These are phyloP conservation scores for Arbutus unedo DNA, from an alignment of 148 eudicot genomes.

Conservation along the genomic window DNA sequence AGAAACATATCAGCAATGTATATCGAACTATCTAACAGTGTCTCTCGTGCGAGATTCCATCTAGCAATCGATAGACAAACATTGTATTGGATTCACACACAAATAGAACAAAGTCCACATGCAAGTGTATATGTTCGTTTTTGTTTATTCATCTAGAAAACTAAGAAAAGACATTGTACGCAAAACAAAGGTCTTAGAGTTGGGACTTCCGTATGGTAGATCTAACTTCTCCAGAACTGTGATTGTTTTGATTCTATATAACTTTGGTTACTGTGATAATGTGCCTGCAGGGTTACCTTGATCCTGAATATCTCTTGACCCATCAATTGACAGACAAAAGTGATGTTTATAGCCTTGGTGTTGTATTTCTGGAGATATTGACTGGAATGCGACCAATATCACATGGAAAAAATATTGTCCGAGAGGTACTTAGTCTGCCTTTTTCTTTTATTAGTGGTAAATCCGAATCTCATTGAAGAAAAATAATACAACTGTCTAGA, in stretches of 20 bases:
- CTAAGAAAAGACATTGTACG: not conserved
- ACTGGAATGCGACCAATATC: slow-evolving; percentile 74
- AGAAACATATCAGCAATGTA: not conserved
- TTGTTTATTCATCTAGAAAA: not conserved
- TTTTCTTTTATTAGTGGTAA: not conserved
- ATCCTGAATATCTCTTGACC: slow-evolving; percentile 83
- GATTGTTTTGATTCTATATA: not conserved
- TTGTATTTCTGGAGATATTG: slow-evolving; percentile 77
- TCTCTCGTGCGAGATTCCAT: not conserved
- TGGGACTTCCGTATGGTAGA: not conserved
- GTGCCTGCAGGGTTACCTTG: slow-evolving; percentile 74
- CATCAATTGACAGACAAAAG: slow-evolving; percentile 80
- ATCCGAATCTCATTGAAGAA: not conserved
- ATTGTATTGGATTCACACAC: not conserved
- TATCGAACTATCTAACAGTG: not conserved
- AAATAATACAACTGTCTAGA: not conserved
- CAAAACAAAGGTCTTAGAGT: not conserved
- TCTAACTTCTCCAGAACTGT: not conserved
- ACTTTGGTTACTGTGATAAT: not conserved
- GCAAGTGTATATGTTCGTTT: not conserved
- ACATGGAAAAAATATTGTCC: slow-evolving; percentile 73
- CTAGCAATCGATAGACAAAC: not conserved
- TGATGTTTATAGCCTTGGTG: slow-evolving; percentile 83
- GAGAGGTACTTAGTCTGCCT: slow-evolving; percentile 50
- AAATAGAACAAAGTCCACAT: not conserved